Evolutionary conservation across 495 filamentous ascomycete species (phyloP).

Genomic region (Penicillium egyptiacum): DNA sequence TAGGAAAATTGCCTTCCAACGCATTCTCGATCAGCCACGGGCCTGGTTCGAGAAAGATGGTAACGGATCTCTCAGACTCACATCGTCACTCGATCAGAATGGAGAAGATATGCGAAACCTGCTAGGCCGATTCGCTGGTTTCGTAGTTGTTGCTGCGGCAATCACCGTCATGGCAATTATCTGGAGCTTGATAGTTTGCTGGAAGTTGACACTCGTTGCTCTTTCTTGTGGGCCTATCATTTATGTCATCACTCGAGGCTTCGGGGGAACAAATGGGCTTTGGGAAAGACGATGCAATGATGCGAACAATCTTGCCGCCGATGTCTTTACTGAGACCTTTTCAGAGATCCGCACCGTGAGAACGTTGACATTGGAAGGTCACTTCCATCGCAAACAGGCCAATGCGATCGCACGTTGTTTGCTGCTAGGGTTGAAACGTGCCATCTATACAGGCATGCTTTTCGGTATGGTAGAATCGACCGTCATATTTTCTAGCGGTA

Average conservation of each 20-base stretch:
- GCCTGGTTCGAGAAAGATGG: slow-evolving; percentile 77
- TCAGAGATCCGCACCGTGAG: slow-evolving; percentile 79
- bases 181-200: slow-evolving; percentile 74
- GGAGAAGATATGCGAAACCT: slow-evolving; percentile 86
- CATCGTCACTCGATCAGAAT: slow-evolving; percentile 73
- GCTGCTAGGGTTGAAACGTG: slow-evolving; percentile 35
- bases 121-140: slow-evolving; percentile 72
- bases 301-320: slow-evolving; percentile 51
- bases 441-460: slow-evolving; percentile 64
- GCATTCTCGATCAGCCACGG: slow-evolving; percentile 75
- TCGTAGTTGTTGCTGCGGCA: slow-evolving; percentile 59
- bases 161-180: slow-evolving; percentile 66
- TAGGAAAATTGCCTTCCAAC: slow-evolving; percentile 64
- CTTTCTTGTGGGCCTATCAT: slow-evolving; percentile 68
- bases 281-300: slow-evolving; percentile 72
- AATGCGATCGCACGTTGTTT: slow-evolving; percentile 42
- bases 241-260: slow-evolving; percentile 61
- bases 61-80: slow-evolving; percentile 63
- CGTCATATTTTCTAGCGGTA: slow-evolving; percentile 66
- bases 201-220: slow-evolving; percentile 80
- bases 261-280: slow-evolving; percentile 58
- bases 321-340: slow-evolving; percentile 76
- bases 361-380: slow-evolving; percentile 70
- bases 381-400: slow-evolving; percentile 68
- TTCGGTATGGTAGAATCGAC: slow-evolving; percentile 75